A percentile compares a stretch with the other conserved stretches of the same genome.
Conservation (phyloP, 176 grass and related monocot species). For the Eremochloa ophiuroides region DNA sequence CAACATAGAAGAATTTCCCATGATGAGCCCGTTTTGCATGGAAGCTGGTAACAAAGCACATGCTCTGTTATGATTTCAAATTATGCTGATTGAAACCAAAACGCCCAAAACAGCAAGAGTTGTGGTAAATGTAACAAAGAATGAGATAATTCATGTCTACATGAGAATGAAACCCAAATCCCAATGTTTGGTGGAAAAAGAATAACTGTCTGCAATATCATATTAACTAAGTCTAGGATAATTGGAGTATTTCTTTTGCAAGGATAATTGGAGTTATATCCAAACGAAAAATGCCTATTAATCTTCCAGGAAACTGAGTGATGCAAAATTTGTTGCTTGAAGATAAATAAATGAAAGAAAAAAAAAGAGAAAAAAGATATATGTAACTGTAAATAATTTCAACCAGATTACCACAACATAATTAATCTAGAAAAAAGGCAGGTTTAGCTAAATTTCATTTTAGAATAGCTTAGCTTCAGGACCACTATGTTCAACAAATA, state of each 20-base stretch:
- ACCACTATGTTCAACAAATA: not conserved
- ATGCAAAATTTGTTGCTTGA: not conserved
- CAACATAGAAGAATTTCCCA: conserved; percentile 3
- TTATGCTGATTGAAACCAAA: not conserved
- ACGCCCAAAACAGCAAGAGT: not conserved
- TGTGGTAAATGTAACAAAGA: not conserved
- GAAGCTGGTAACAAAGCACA: not conserved
- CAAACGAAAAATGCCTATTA: not conserved
- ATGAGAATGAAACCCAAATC: conserved; percentile 9
- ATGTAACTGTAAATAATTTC: not conserved
- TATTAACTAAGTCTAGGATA: not conserved
- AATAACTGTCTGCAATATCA: not conserved
- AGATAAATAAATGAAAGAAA: not conserved
- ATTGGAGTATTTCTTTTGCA: not conserved
- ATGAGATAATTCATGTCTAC: not conserved
- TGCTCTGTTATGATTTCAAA: not conserved
- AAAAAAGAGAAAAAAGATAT: not conserved
- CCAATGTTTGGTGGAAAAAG: not conserved
- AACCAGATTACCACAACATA: not conserved
- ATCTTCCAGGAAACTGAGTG: not conserved
- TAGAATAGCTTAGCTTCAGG: not conserved
- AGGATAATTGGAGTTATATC: not conserved
- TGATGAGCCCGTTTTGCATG: not conserved
- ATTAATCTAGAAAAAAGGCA: not conserved
- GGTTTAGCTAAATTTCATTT: not conserved